Conservation (phyloP, 768 basidiomycete genomes). For the Pleurotus eryngii region DNA sequence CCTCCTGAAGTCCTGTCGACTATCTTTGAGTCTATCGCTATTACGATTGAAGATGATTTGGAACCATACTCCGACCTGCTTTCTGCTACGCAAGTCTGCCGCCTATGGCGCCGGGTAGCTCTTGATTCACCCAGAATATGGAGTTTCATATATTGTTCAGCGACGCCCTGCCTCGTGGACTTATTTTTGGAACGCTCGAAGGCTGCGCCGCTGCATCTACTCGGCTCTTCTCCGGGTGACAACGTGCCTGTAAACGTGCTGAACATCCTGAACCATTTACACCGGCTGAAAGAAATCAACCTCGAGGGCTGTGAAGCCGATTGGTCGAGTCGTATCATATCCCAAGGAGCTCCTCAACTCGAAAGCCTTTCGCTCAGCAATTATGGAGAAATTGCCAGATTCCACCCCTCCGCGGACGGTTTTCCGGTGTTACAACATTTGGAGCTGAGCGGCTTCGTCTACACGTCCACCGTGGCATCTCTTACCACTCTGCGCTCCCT, state of each 20-base stretch:
- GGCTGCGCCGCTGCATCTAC: not conserved
- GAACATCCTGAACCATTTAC: not conserved
- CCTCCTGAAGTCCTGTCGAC: not conserved
- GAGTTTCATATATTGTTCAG: not conserved
- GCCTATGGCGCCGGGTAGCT: not conserved
- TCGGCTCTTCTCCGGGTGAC: not conserved
- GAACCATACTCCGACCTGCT: not conserved
- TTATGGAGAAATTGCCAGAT: no score
- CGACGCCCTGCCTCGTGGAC: not conserved
- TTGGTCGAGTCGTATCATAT: no score
- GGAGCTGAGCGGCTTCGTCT: no score
- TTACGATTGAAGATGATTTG: not conserved
- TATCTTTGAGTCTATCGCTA: not conserved
- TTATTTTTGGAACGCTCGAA: not conserved
- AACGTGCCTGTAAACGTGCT: not conserved
- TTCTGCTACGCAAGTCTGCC: not conserved
- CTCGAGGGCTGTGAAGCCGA: no score
- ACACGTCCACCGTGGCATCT: no score
- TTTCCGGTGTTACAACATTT: no score
- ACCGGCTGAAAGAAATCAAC: not conserved
- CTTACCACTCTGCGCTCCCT: no score
- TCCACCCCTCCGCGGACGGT: no score
- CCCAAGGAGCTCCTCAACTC: no score
- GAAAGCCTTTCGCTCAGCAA: no score
- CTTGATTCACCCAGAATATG: not conserved